phyloP scores from a whole-genome alignment of 2,329 filamentous ascomycete species.

The Fusarium ambrosium region DNA sequence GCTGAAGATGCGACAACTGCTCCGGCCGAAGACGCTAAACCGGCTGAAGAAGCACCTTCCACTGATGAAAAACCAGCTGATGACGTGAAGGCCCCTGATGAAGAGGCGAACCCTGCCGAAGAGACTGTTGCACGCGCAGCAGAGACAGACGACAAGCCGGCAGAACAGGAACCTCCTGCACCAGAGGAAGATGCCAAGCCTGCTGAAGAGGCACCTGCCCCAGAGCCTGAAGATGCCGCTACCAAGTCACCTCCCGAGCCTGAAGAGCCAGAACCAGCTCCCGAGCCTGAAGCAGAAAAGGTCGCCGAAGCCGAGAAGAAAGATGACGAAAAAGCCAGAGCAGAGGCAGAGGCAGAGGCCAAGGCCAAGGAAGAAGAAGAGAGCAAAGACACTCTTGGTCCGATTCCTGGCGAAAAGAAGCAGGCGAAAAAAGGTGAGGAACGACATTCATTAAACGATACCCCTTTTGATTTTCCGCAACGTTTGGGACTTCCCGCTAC shows the following conservation, averaged over 20 bases:
- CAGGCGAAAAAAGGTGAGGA: slow-evolving; percentile 61
- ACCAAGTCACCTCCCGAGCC: slow-evolving; percentile 30
- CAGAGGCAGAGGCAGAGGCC: slow-evolving; percentile 22
- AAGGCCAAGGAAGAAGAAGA: slow-evolving; percentile 51
- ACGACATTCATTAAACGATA: slow-evolving; percentile 54
- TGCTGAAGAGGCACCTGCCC: not conserved
- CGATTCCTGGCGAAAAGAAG: slow-evolving; percentile 55
- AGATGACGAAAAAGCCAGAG: slow-evolving; percentile 27
- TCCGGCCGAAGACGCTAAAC: slow-evolving; percentile 19
- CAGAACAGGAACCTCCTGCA: slow-evolving; percentile 25
- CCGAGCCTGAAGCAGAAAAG: slow-evolving; percentile 38
- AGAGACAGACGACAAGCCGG: slow-evolving; percentile 21
- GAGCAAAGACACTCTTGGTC: slow-evolving; percentile 56
- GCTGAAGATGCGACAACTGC: slow-evolving; percentile 20
- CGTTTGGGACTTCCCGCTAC: slow-evolving; percentile 47
- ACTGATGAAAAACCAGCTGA: slow-evolving; percentile 44
- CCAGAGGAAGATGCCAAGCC: slow-evolving; percentile 33
- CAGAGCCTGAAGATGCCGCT: slow-evolving; percentile 34
- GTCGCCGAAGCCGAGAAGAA: slow-evolving; percentile 31
- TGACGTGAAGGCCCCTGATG: slow-evolving; percentile 28
- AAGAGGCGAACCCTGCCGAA: slow-evolving; percentile 32
- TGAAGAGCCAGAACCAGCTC: slow-evolving; percentile 33
- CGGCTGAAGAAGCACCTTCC: slow-evolving; percentile 32
- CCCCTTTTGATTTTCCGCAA: slow-evolving; percentile 54
- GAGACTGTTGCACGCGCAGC: slow-evolving; percentile 12